phyloP scores from a whole-genome alignment of 2,329 filamentous ascomycete species.

The Sphaerulina vaccinii region DNA sequence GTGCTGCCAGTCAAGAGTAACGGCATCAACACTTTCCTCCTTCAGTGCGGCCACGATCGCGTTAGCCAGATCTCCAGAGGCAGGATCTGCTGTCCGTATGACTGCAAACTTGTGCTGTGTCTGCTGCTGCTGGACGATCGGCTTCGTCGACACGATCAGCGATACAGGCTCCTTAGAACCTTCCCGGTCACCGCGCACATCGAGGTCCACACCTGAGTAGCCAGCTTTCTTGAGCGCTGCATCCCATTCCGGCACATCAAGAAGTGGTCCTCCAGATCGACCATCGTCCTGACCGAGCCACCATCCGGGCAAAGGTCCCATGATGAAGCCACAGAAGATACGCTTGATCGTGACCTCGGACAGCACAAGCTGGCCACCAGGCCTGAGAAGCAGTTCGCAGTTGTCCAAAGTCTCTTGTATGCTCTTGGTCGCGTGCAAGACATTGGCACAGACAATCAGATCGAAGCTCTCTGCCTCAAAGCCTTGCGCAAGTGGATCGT shows the following conservation, averaged over 20 bases:
- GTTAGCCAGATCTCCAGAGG: neutral
- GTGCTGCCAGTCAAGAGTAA: neutral
- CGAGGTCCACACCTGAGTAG: slow-evolving; percentile 9
- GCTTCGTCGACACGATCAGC: slow-evolving; percentile 12
- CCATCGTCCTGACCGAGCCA: slow-evolving; percentile 30
- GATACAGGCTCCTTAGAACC: slow-evolving; percentile 11
- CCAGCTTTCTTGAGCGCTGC: slow-evolving; percentile 26
- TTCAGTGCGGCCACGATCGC: slow-evolving; percentile 1
- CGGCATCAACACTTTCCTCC: neutral
- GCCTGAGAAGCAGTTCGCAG: slow-evolving; percentile 23
- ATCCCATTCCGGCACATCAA: slow-evolving; percentile 35
- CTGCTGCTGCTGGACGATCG: neutral
- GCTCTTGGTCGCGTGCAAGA: slow-evolving; percentile 27
- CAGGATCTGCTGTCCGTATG: neutral
- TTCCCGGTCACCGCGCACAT: slow-evolving; percentile 10
- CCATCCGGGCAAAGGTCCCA: slow-evolving; percentile 12
- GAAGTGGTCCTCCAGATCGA: slow-evolving; percentile 26
- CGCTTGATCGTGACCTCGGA: slow-evolving; percentile 18
- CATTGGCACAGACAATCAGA: slow-evolving; percentile 29
- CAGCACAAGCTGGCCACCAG: slow-evolving; percentile 14
- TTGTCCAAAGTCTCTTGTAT: slow-evolving; percentile 26
- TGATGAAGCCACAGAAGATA: slow-evolving; percentile 13
- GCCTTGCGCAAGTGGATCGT: slow-evolving; percentile 36
- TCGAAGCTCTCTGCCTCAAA: slow-evolving; percentile 34
- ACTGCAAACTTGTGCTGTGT: slow-evolving; percentile 1